These are phyloP conservation scores for Rhizopogon vulgaris DNA, from an alignment of 768 basidiomycete species.

Conservation along the genomic window DNA sequence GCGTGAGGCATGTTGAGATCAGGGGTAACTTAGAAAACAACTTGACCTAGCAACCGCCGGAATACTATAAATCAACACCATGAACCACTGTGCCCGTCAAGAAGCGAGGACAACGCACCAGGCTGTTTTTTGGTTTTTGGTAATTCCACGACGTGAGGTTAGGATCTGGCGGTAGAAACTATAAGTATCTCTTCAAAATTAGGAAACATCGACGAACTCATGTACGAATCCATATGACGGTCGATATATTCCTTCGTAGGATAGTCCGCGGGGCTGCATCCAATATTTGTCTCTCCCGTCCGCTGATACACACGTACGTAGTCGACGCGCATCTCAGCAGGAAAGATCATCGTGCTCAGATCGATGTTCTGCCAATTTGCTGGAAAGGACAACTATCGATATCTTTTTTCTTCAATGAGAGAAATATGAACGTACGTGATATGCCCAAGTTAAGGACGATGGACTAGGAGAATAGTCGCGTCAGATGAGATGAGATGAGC, in stretches of 20 bases:
- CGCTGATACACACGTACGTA: slow-evolving; percentile 60
- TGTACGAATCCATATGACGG: slow-evolving; percentile 49
- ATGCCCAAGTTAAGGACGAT: slow-evolving; percentile 62
- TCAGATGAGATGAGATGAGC: neutral
- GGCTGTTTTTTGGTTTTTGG: slow-evolving; percentile 33
- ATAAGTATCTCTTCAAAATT: neutral
- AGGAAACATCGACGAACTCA: slow-evolving; percentile 35
- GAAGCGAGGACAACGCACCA: slow-evolving; percentile 6
- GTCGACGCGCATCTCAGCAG: slow-evolving; percentile 46
- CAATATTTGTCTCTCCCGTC: slow-evolving; percentile 34
- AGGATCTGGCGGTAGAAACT: slow-evolving; percentile 24
- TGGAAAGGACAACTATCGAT: slow-evolving; percentile 10
- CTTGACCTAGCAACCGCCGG: slow-evolving; percentile 1
- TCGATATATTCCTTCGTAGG: slow-evolving; percentile 45
- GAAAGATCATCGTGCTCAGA: slow-evolving; percentile 38
- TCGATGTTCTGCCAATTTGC: slow-evolving; percentile 65
- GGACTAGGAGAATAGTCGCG: slow-evolving; percentile 18
- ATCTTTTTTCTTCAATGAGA: neutral
- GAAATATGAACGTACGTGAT: slow-evolving; percentile 34
- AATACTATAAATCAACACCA: neutral
- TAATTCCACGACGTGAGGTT: slow-evolving; percentile 40
- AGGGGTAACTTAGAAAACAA: neutral
- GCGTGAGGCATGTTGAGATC: neutral
- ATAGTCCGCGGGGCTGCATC: slow-evolving; percentile 40
- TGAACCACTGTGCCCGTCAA: neutral